phyloP scores from a whole-genome alignment of 208 protist species.

The Wallacemonas sp. region DNA sequence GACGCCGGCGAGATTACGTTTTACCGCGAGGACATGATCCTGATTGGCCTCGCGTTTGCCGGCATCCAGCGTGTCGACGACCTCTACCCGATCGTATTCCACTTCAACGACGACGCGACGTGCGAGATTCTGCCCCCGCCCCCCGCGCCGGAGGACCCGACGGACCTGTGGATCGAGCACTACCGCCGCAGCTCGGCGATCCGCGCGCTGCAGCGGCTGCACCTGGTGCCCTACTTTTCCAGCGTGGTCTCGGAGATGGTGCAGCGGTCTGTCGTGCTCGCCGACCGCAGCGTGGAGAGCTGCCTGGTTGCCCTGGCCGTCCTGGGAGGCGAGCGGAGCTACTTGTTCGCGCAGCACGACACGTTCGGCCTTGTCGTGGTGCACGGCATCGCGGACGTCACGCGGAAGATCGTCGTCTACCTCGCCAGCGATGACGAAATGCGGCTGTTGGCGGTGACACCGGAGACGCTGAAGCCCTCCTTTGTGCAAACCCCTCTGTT shows the following conservation, averaged over 20 bases:
- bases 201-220: constrained; percentile 78
- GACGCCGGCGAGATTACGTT: constrained; percentile 85
- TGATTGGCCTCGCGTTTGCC: constrained; percentile 86
- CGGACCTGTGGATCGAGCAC: constrained; percentile 48
- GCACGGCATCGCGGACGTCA: constrained; percentile 65
- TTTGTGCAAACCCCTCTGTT: constrained; percentile 84
- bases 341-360: constrained; percentile 78
- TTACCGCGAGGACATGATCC: constrained; percentile 84
- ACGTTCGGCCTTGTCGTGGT: constrained; percentile 85
- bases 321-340: constrained; percentile 85
- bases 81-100: constrained; percentile 86
- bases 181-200: constrained; percentile 73
- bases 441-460: constrained; percentile 65
- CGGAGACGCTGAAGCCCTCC: constrained; percentile 66
- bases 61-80: constrained; percentile 74
- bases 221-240: constrained; percentile 65
- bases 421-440: constrained; percentile 73
- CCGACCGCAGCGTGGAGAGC: constrained; percentile 67
- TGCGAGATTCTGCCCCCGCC: constrained; percentile 81
- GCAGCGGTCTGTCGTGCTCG: constrained; percentile 55
- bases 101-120: constrained; percentile 88
- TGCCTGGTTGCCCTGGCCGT: constrained; percentile 77
- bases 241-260: constrained; percentile 68
- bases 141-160: constrained; percentile 46
- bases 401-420: constrained; percentile 69